Conservation (phyloP, 768 basidiomycete species). For the Phaeotremella skinneri region DNA sequence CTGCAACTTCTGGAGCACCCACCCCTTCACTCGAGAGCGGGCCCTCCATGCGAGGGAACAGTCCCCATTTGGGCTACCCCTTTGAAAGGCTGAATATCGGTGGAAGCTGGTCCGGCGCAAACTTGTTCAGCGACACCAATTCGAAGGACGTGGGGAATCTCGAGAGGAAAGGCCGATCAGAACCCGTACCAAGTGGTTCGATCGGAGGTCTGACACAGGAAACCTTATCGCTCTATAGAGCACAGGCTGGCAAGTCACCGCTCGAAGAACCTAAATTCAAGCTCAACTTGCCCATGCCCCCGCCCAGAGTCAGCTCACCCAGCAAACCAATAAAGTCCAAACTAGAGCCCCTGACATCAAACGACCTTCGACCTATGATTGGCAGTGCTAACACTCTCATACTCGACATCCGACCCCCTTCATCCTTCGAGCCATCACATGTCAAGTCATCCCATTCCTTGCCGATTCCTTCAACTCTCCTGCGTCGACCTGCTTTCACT, state of each 20-base stretch:
- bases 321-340: slow-evolving; percentile 7
- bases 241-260: slow-evolving; percentile 17
- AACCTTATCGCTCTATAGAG: slow-evolving; percentile 24
- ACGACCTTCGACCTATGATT: slow-evolving; percentile 17
- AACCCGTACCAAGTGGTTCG: slow-evolving; percentile 4
- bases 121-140: slow-evolving; percentile 30
- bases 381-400: slow-evolving; percentile 57
- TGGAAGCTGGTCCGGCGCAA: slow-evolving; percentile 42
- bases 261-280: slow-evolving; percentile 11
- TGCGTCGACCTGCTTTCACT: slow-evolving; percentile 84
- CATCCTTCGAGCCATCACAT: slow-evolving; percentile 66
- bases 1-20: slow-evolving; percentile 44
- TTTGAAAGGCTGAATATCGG: slow-evolving; percentile 49
- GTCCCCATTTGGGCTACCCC: slow-evolving; percentile 49
- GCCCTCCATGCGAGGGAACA: slow-evolving; percentile 26
- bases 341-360: slow-evolving; percentile 21
- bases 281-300: background rate
- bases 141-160: slow-evolving; percentile 14
- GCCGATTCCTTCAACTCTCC: slow-evolving; percentile 87
- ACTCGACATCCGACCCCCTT: slow-evolving; percentile 84
- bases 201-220: slow-evolving; percentile 28
- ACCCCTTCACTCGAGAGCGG: slow-evolving; percentile 46
- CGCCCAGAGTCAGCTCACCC: background rate
- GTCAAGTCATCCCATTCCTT: slow-evolving; percentile 72
- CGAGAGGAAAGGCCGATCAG: slow-evolving; percentile 10